These are phyloP conservation scores for Colletotrichum aenigma DNA, from an alignment of 2,329 filamentous ascomycete species.

Conservation along the genomic window DNA sequence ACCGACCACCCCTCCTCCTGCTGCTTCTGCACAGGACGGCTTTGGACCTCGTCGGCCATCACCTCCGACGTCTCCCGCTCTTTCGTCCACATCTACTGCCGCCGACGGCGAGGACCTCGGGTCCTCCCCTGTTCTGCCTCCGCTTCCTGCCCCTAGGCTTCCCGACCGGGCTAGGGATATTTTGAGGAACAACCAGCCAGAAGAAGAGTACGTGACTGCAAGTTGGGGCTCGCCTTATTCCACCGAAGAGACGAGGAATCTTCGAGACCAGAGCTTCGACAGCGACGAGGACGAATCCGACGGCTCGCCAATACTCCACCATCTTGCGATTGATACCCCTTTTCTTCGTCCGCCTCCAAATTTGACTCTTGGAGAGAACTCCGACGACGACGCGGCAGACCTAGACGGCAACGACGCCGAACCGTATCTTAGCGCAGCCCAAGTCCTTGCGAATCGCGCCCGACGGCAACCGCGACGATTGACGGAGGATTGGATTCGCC, in stretches of 20 bases:
- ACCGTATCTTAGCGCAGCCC: slow-evolving; percentile 54
- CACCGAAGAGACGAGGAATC: slow-evolving; percentile 57
- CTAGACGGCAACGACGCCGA: slow-evolving; percentile 31
- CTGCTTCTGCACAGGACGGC: slow-evolving; percentile 67
- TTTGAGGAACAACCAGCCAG: slow-evolving; percentile 56
- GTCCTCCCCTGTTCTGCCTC: slow-evolving; percentile 62
- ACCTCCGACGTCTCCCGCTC: slow-evolving; percentile 58
- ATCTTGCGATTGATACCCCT: slow-evolving; percentile 65
- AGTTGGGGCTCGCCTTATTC: slow-evolving; percentile 95
- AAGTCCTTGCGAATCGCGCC: slow-evolving; percentile 66
- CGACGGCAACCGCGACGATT: slow-evolving; percentile 65
- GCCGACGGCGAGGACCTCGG: slow-evolving; percentile 59
- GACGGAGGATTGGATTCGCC: slow-evolving; percentile 86
- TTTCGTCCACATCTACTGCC: slow-evolving; percentile 67
- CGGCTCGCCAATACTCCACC: slow-evolving; percentile 65
- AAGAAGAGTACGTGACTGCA: slow-evolving; percentile 66
- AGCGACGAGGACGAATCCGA: slow-evolving; percentile 64
- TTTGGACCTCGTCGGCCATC: slow-evolving; percentile 40
- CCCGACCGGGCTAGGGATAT: slow-evolving; percentile 59
- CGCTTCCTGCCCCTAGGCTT: slow-evolving; percentile 62
- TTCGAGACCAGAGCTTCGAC: slow-evolving; percentile 57
- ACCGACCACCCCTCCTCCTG: slow-evolving; percentile 57
- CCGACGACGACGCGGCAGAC: not conserved
- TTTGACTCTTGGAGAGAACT: slow-evolving; percentile 35
- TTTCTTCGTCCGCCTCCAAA: slow-evolving; percentile 63